Base-by-base conservation (phyloP, 192 early-diverging fungal genomes). In the Diversispora eburnea region DNA sequence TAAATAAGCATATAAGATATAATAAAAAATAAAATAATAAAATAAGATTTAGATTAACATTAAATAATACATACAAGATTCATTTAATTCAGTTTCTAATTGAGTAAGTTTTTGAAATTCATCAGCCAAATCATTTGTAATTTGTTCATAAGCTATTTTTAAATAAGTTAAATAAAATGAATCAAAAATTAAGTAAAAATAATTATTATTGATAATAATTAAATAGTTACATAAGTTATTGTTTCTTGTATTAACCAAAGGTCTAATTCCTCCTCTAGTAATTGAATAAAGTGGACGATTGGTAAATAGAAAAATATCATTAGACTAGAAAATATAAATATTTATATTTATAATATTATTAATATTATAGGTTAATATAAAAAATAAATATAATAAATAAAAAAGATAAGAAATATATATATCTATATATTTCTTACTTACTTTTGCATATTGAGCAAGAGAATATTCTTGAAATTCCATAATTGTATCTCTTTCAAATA, bases 281-380 rank as follows among this genome's bases (percentile, higher is more conserved):
- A 93, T 90, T 0, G 85, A 83, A 65, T 85, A 86, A 73, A 93
- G 70, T 12, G 92, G 92, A 19, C 92, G 83, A 56, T 93, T 90
- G 20, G 88, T 89, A 54, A 91, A 84, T 12, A 88, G 75, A 70
- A 85, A 91, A 15, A 93, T 69, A 15, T 84, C 73, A 48, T 86
- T 78, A 66, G 82, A 79, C 86, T 88, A 73, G 5, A 9, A 58
- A 66, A 56, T 46, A 33, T 5, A 58, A 59, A 56, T 46, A 33
- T 39, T 58, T 55, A 7, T 57, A 67, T 49, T n/a, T 9, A 19
- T 17, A 39, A 39, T 54, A 19, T 41, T 6, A 9, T 48, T 6
- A n/a, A 25, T 12, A 22, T 25, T 5, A 47, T 66, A 8, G 10
- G 48, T 69, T 51, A 51, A 7, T 13, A 51, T 54, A 39, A 15